These are phyloP conservation scores for Microcyclospora pomicola DNA, from an alignment of 2,329 filamentous ascomycete genomes.

Conservation along the genomic window DNA sequence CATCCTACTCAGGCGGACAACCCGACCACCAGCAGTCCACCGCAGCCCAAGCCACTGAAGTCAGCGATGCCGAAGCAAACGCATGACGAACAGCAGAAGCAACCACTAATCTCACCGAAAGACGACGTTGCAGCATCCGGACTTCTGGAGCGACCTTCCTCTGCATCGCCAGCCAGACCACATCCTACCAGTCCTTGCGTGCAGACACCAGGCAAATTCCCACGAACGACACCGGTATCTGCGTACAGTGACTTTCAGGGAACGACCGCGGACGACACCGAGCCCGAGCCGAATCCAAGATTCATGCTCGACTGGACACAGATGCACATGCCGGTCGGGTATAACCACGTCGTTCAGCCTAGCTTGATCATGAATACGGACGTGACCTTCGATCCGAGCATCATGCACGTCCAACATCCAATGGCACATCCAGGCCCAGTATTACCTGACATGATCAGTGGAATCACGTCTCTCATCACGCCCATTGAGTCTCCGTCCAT, in stretches of 20 bases:
- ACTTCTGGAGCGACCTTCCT: slow-evolving; percentile 30
- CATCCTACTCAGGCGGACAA: slow-evolving; percentile 4
- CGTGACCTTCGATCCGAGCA: slow-evolving; percentile 31
- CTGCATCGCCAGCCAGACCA: slow-evolving; percentile 14
- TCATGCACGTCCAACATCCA: slow-evolving; percentile 23
- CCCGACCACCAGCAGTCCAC: slow-evolving; percentile 17
- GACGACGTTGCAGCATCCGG: slow-evolving; percentile 23
- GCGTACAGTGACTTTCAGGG: slow-evolving; percentile 33
- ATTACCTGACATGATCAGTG: slow-evolving; percentile 29
- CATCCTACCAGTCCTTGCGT: slow-evolving; percentile 8
- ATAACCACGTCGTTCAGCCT: slow-evolving; percentile 29
- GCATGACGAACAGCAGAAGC: slow-evolving; percentile 16
- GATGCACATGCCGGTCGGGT: slow-evolving; percentile 31
- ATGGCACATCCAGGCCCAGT: slow-evolving; percentile 26
- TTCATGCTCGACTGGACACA: slow-evolving; percentile 38
- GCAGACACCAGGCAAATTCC: slow-evolving; percentile 18
- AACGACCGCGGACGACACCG: slow-evolving; percentile 26
- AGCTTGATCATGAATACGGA: slow-evolving; percentile 32
- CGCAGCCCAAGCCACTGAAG: slow-evolving; percentile 20
- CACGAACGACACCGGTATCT: slow-evolving; percentile 32
- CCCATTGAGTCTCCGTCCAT: slow-evolving; percentile 34
- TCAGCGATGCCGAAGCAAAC: slow-evolving; percentile 16
- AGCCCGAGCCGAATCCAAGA: slow-evolving; percentile 29
- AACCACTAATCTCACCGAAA: slow-evolving; percentile 5
- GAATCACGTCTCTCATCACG: slow-evolving; percentile 28